These are phyloP conservation scores for Flaveria floridana DNA, from an alignment of 140 eudicot species.

Conservation along the genomic window DNA sequence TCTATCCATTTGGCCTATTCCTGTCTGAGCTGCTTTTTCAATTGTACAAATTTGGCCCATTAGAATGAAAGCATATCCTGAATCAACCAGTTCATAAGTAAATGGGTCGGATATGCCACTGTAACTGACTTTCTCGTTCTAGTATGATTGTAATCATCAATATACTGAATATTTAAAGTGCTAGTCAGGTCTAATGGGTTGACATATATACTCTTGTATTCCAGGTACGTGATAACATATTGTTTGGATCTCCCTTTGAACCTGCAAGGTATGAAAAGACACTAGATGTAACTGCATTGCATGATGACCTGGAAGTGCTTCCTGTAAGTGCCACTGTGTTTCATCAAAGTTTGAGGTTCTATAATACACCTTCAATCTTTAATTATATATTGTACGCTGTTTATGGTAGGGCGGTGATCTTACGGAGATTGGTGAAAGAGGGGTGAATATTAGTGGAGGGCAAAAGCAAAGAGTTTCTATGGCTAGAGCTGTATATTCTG, in stretches of 20 bases:
- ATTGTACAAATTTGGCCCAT: background rate
- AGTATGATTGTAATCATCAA: background rate
- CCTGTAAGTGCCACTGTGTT: slow-evolving; percentile 44
- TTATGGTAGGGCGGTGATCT: slow-evolving; percentile 82
- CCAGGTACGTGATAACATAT: slow-evolving; percentile 92
- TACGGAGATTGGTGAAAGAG: slow-evolving; percentile 99
- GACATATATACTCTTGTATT: slow-evolving; percentile 1
- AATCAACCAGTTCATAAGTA: background rate
- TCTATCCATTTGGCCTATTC: background rate
- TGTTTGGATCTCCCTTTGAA: slow-evolving; percentile 81
- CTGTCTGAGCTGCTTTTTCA: background rate
- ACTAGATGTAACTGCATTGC: slow-evolving; percentile 72
- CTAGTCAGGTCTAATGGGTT: slow-evolving; percentile 16
- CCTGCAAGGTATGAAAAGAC: slow-evolving; percentile 61
- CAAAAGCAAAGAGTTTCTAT: slow-evolving; percentile 97
- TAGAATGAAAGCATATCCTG: background rate
- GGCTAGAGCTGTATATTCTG: slow-evolving; percentile 96
- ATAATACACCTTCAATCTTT: background rate
- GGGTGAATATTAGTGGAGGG: slow-evolving; percentile 96
- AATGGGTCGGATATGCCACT: background rate
- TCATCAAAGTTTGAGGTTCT: background rate
- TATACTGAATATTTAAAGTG: background rate
- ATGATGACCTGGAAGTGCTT: slow-evolving; percentile 81
- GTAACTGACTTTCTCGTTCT: slow-evolving; percentile 12
- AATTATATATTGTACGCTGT: slow-evolving; percentile 21